A percentile compares a stretch with the other conserved stretches of the same genome.
Conservation (phyloP, 257 asterid species). For the Ballota nigra region DNA sequence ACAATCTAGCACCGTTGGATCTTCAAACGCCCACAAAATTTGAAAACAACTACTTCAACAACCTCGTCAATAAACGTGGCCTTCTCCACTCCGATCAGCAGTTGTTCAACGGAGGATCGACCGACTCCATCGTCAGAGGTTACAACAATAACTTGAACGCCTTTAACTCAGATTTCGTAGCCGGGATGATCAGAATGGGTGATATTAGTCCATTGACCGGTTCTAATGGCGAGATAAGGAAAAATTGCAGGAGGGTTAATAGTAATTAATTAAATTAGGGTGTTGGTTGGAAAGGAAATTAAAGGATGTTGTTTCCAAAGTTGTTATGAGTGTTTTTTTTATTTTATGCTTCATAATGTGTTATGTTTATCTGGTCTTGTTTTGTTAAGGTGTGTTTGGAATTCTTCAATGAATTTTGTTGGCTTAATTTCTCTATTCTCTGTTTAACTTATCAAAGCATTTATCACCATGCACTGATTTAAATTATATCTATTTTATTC, state of each 20-base stretch:
- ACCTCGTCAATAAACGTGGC: slow-evolving; percentile 59
- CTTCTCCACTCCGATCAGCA: slow-evolving; percentile 94
- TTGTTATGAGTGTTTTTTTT: background rate
- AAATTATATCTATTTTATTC: too few relatives aligned
- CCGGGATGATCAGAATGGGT: slow-evolving; percentile 83
- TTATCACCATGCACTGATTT: background rate
- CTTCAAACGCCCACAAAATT: slow-evolving; percentile 53
- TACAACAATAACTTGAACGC: slow-evolving; percentile 34
- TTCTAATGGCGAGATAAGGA: slow-evolving; percentile 69
- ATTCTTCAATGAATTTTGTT: background rate
- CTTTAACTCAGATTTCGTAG: slow-evolving; percentile 53
- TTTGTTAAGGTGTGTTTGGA: background rate
- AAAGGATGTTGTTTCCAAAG: background rate
- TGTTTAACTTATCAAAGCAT: background rate
- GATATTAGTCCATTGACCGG: slow-evolving; percentile 79
- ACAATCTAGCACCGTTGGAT: slow-evolving; percentile 85
- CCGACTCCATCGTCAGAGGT: slow-evolving; percentile 48
- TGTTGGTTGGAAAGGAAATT: background rate
- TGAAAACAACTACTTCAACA: slow-evolving; percentile 65
- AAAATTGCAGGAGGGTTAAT: slow-evolving; percentile 58
- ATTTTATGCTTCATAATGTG: background rate
- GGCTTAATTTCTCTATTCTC: background rate
- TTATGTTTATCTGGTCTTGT: background rate
- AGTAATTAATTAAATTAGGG: slow-evolving; percentile 28
- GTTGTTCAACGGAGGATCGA: slow-evolving; percentile 62